Evolutionary conservation across 108 stramenopile species (phyloP), one percentile per base, ranked within the genome.

Genomic region (Cyclotella sp.): DNA sequence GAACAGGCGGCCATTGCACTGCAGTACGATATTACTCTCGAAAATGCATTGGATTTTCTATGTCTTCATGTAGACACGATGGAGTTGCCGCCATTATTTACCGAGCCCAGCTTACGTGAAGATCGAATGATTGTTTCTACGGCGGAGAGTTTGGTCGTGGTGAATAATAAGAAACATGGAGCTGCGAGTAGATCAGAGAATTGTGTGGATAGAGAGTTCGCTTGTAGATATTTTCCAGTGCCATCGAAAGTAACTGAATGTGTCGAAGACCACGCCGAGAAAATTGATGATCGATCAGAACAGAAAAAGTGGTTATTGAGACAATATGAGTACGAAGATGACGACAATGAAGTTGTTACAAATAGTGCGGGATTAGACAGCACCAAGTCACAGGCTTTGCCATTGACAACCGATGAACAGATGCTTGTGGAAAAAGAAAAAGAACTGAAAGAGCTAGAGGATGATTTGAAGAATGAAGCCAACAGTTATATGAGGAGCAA

Each of bases 401-500:
- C 19, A 39, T 27, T 66, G 18, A 60, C 77, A 41, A 40, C 73
- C 28, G 64, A 79, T 46, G 73, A 80, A 41, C 27, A 34, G 22
- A 21, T 28, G 10, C 71, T 87, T 3, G n/a, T 67, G 22, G 78
- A 76, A 18, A 26, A 55, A 58, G 75, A 86, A 59, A 39, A 55
- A 16, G 27, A 89, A 58, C 69, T 90, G 4, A 49, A 77, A 30
- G 79, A 75, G 42, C 40, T 85, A n/a, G 86, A 86, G 61, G 75
- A 71, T 0, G 86, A 89, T 52, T 40, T 91, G 0, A 76, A 76
- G 52, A 85, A 91, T 62, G 91, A 93, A 58, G 90, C 90, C 0
- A 82, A 87, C 55, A 88, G 87, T 72, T 95, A 93, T 60, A 91
- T 93, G 89, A 54, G 88, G 28, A 88, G 85, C 46, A 90, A 91